Base-by-base conservation (phyloP, 805 yeast species). In the Candida morakotiae region DNA sequence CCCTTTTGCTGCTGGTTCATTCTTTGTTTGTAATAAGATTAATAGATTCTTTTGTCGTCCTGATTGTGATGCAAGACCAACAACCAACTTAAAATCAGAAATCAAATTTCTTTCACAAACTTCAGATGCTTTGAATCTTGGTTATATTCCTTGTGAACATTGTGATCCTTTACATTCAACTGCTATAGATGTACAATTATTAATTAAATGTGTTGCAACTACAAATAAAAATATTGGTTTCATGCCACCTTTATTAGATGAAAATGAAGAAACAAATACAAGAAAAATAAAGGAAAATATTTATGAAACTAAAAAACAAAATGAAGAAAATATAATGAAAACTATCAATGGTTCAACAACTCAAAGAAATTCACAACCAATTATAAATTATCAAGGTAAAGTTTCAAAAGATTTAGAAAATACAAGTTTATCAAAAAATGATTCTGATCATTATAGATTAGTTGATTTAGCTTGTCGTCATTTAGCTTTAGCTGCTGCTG, bases 381-480 rank as follows among this genome's bases (percentile, higher is more conserved):
- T 51, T 25, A 41, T 59, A 24, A 46, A 40, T 32, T 47, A 37
- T 34, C 55, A 54, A 24, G 55, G 56, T 13, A 53, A 53, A 33
- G 35, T 42, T 30, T 34, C 55, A 15, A 58, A 57, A 38, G 57
- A 59, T 32, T 47, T 43, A 27, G 56, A 48, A 28, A 32, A 39
- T 25, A 28, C 47, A 9, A n/a, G 34, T 6, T 37, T 74, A 20
- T 66, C 79, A 16, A 75, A 77, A 49, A 77, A 77, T 54, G 86
- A 81, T 53, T 66, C 77, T 31, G 87, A 81, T 49, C 89, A 84
- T 52, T 69, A 77, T 48, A 70, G 80, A 42, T 69, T 82, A 31
- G 86, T 82, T 16, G 84, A 79, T 52, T 73, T 80, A 49, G 93
- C 95, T 1, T 86, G 94, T 52, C 77, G 91, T 38, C 89, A 84